Base-by-base conservation (phyloP, 2,329 filamentous ascomycete genomes). In the Diaporthe vexans region DNA sequence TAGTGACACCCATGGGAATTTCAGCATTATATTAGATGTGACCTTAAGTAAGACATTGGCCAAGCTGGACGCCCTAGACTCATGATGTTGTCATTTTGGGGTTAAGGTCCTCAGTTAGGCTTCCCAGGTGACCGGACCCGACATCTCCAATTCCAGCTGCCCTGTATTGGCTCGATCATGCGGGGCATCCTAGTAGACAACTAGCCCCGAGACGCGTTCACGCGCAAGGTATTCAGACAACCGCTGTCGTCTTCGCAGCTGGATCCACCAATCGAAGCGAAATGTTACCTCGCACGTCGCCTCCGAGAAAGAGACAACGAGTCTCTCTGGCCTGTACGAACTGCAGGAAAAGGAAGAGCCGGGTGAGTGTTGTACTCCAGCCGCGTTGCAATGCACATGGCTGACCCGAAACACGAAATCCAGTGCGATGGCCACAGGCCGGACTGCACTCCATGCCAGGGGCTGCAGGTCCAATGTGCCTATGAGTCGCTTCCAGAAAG, bases 401-500 rank as follows among this genome's bases (percentile, higher is more conserved):
- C 26, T 51, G 46, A 67, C 21, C 26, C 17, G 51, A 35, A 29
- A 11, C 13, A 11, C 26, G 9, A n/a, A 35, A 35, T 13, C 4
- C 26, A 67, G 61, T 67, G 46, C 24, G 61, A 67, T 51, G 61
- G 61, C 26, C 33, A 48, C 21, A 67, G 46, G 33, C 61, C 43
- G 7, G 21, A 17, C 13, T 67, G 61, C 26, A 52, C 61, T 67
- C 19, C 7, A 3, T 67, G 61, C 21, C 43, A 37, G 11, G 61
- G 24, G 21, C 46, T 67, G 6, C 26, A 24, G 11, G 61, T 35
- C 7, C 29, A 35, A 37, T 67, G 61, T n/a, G 26, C 19, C 19
- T 67, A 67, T 11, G 61, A 67, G 21, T 35, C 61, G 6, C 43
- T 37, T 19, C 43, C 61, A 24, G 61, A 21, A 48, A n/a, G 11